Evolutionary conservation across 495 filamentous ascomycete species (phyloP), one percentile per base, ranked within the genome.

Genomic region (Jackrogersella multiformis): DNA sequence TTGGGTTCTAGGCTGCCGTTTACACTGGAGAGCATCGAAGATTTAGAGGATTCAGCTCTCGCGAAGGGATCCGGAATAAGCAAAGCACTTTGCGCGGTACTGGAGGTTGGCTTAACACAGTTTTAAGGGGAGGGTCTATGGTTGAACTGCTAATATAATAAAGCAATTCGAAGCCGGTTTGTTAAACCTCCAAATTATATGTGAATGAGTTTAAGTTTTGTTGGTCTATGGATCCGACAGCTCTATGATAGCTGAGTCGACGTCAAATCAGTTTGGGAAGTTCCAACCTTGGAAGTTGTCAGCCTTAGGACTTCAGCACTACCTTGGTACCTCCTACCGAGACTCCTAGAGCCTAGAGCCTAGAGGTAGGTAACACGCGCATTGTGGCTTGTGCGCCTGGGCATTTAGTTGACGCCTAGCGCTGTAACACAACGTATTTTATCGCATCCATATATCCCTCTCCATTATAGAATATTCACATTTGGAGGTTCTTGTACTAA

Each of bases 1-100:
- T 52, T 61, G 70, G 70, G 64, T 73, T 46, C 72, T 69, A 79
- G 76, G 71, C 71, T 71, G 52, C 62, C 38, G 64, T 64, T 63
- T 58, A 70, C 66, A 48, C 62, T 45, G 48, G 62, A 60, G 58
- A 56, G 60, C 76, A 79, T 79, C 71, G 74, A 77, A 73, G 48
- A 46, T 8, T 58, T 41, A 16, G 51, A 52, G 45, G 26, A 36
- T 12, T 61, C 38, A 65, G 56, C 56, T 65, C 56, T 64, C 26
- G 42, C 49, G 61, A 56, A 41, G 34, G 32, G 23, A 1, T 45
- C 34, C 23, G 18, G 28, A n/a, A 55, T 34, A 21, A 45, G 15
- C 10, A 21, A 41, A 41, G 18, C 12, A 34, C 13, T 16, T 8
- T 36, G 41, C 20, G 15, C 6, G 41, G 26, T 56, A n/a, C n/a